phyloP scores from a whole-genome alignment of 1,284 basidiomycete genomes.

The Irpex lacteus region DNA sequence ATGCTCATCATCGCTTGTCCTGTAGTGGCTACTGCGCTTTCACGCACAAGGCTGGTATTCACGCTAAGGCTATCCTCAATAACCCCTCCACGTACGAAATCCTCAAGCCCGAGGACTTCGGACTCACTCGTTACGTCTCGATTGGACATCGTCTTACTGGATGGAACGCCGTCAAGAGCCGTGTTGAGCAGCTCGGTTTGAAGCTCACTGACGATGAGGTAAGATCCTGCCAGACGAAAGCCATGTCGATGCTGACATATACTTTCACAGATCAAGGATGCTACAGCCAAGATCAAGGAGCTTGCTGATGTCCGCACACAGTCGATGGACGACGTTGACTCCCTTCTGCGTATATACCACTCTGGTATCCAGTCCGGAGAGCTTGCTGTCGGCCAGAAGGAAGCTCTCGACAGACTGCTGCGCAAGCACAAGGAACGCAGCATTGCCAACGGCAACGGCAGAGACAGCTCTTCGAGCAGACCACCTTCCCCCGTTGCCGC shows the following conservation, averaged over 20 bases:
- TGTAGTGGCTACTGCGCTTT: conserved; percentile 95
- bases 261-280: conserved; percentile 80
- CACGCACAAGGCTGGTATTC: conserved; percentile 99
- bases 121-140: conserved; percentile 95
- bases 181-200: conserved; percentile 95
- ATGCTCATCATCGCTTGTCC: conserved; percentile 2
- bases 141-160: conserved; percentile 97
- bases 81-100: conserved; percentile 99
- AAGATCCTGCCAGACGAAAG: conserved; percentile 6
- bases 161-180: conserved; percentile 99
- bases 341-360: conserved; percentile 93
- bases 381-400: conserved; percentile 85
- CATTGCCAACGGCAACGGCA: conserved; percentile 12
- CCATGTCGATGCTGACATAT: neutral
- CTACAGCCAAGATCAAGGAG: conserved; percentile 98
- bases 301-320: conserved; percentile 98
- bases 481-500: conserved; percentile 16
- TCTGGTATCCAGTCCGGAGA: conserved; percentile 85
- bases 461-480: conserved; percentile 19
- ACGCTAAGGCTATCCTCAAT: conserved; percentile 99
- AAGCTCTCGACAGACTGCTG: conserved; percentile 80
- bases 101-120: conserved; percentile 97
- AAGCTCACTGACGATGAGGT: conserved; percentile 83
- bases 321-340: conserved; percentile 99
- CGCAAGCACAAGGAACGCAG: conserved; percentile 60